Evolutionary conservation across 108 stramenopile genomes (phyloP), one percentile per base, ranked within the genome.

Genomic region (Skeletonema tropicum): DNA sequence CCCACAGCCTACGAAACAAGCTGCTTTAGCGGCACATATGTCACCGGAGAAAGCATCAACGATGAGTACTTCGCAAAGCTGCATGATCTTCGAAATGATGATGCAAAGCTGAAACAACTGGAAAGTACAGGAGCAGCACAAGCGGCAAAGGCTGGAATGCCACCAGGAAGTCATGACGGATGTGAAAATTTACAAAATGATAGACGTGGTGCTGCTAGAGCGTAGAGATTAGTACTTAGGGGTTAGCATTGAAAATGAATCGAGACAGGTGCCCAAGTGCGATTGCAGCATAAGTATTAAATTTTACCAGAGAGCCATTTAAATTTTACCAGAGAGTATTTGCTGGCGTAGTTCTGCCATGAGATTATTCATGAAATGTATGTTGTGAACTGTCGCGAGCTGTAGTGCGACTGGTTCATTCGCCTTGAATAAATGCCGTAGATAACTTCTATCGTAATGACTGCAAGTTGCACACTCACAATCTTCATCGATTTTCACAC

Each of bases 21-120:
- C 75, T 98, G 98, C 79, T 98, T 98, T 82, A 96, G 90, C 74
- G 98, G 97, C 38, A 76, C 79, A 33, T 99, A 99, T 66, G 95
- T 99, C 23, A 97, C 97, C 32, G 94, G 94, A 36, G 88, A 95
- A 58, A 74, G 75, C 46, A 95, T 94, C 49, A 84, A 84, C 52
- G 87, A 90, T 62, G 72, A 69, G 19, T 96, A 96, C 79, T 95
- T 97, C 60, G 57, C 70, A n/a, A 84, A 75, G 73, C 83, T 97
- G 26, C 87, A 89, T 75, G 86, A 71, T 15, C 70, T 84, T 41
- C 76, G 96, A 70, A 93, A 96, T 71, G 92, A 96, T 46, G 83
- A 79, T 4, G 94, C 91, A 14, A 86, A 92, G 75, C 64, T 83
- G 57, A 63, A 73, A 30, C 73, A 85, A 62, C 14, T 58, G 26